Conservation (phyloP, 2,329 filamentous ascomycete genomes). For the Epichloe gansuensis region DNA sequence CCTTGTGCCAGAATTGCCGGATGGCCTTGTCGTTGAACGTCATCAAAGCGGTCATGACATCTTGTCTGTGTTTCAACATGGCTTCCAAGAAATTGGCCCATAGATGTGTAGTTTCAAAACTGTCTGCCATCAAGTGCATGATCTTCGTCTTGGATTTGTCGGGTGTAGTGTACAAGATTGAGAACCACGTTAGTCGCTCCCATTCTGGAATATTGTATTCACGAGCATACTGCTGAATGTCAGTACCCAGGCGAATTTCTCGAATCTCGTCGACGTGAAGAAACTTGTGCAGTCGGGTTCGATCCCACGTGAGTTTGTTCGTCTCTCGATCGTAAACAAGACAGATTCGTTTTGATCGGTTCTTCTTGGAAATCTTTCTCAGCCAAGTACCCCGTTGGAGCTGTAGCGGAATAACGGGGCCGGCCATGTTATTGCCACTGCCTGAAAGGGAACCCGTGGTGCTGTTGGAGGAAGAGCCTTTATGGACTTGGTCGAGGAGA, state of each 20-base stretch:
- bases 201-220: conserved; percentile 62
- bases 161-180: conserved; percentile 72
- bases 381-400: conserved; percentile 70
- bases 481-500: conserved; percentile 29
- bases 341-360: conserved; percentile 56
- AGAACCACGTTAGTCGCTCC: conserved; percentile 68
- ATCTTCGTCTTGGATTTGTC: conserved; percentile 74
- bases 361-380: conserved; percentile 77
- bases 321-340: conserved; percentile 68
- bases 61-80: conserved; percentile 75
- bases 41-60: conserved; percentile 81
- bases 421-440: conserved; percentile 35
- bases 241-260: conserved; percentile 71
- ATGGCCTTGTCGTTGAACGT: conserved; percentile 75
- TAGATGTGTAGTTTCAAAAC: conserved; percentile 55
- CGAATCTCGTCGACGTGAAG: conserved; percentile 94
- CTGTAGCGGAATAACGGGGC: conserved; percentile 63
- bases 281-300: conserved; percentile 62
- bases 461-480: conserved; percentile 37
- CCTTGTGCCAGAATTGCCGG: conserved; percentile 71
- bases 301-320: conserved; percentile 82
- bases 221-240: conserved; percentile 80
- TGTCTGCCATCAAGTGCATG: conserved; percentile 76
- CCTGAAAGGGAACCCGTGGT: conserved; percentile 34
- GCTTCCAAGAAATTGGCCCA: conserved; percentile 80